Percentiles rank a stretch among this genome's conserved stretches.
Evolutionary conservation across 139 green algal species (phyloP).

Genomic region (Diplosphaera chodatii): DNA sequence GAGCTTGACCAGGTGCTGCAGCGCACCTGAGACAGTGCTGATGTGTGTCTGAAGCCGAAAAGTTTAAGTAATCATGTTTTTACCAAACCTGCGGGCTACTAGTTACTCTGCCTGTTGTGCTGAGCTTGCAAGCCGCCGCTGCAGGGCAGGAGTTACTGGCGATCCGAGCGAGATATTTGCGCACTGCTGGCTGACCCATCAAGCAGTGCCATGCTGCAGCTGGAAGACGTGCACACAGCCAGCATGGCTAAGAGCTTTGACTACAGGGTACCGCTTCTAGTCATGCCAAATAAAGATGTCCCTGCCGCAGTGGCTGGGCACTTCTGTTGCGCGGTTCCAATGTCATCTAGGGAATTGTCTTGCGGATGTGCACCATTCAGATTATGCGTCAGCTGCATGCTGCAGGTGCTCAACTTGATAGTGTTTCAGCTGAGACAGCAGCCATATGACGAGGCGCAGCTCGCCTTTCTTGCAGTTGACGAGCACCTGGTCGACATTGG

Average conservation of each 20-base stretch:
- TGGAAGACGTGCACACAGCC: constrained; percentile 39
- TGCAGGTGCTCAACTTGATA: constrained; percentile 22
- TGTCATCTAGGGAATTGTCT: too few relatives aligned
- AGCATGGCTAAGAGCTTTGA: constrained; percentile 72
- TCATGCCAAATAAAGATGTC: background rate
- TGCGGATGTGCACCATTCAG: too few relatives aligned
- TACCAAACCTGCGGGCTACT: too few relatives aligned
- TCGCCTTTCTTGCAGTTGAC: constrained; percentile 61
- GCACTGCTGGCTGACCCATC: background rate
- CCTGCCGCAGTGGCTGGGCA: too few relatives aligned
- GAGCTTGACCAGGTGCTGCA: constrained; percentile 45
- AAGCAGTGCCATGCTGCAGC: constrained; percentile 14
- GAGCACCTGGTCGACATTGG: constrained; percentile 77
- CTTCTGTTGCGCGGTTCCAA: too few relatives aligned
- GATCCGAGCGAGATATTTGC: constrained; percentile 46
- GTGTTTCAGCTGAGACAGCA: constrained; percentile 26
- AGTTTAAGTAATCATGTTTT: too few relatives aligned
- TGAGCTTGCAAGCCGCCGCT: too few relatives aligned
- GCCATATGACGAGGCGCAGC: constrained; percentile 34
- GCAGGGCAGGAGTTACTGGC: constrained; percentile 62
- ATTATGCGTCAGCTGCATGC: too few relatives aligned
- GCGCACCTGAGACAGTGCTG: too few relatives aligned
- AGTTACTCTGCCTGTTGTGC: too few relatives aligned
- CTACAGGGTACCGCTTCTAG: constrained; percentile 42
- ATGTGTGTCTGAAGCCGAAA: too few relatives aligned